Evolutionary conservation across 176 grass and related monocot species (phyloP).

Genomic region (Oryza meridionalis): DNA sequence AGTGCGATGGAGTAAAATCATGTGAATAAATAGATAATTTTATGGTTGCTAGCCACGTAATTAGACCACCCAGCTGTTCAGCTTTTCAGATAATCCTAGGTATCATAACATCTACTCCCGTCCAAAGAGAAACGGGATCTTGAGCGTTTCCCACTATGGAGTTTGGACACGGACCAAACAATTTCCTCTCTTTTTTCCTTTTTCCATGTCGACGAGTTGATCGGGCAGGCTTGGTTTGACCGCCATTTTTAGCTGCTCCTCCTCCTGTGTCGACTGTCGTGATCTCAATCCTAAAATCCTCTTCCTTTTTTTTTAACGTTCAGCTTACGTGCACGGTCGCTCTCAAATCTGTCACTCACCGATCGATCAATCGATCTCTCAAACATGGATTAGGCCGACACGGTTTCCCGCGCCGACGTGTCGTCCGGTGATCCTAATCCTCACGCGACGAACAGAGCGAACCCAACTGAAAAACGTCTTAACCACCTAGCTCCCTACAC

Average conservation of each 20-base stretch:
- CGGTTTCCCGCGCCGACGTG: neutral
- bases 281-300: neutral
- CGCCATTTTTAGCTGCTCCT: neutral
- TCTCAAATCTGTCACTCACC: neutral
- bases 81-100: no score
- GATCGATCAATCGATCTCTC: no score
- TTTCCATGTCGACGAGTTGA: neutral
- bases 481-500: neutral
- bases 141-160: neutral
- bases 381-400: neutral
- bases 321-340: neutral
- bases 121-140: neutral
- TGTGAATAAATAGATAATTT: no score
- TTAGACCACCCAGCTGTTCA: no score
- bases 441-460: neutral
- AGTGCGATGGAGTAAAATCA: no score
- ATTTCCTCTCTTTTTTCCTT: neutral
- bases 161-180: neutral
- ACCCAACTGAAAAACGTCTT: neutral
- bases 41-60: no score
- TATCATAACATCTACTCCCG: no score
- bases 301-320: neutral
- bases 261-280: neutral
- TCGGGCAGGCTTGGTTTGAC: neutral
- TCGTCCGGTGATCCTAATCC: neutral